Evolutionary conservation across 345 rosid species (phyloP).

Genomic region (Chamaenerion angustifolium): DNA sequence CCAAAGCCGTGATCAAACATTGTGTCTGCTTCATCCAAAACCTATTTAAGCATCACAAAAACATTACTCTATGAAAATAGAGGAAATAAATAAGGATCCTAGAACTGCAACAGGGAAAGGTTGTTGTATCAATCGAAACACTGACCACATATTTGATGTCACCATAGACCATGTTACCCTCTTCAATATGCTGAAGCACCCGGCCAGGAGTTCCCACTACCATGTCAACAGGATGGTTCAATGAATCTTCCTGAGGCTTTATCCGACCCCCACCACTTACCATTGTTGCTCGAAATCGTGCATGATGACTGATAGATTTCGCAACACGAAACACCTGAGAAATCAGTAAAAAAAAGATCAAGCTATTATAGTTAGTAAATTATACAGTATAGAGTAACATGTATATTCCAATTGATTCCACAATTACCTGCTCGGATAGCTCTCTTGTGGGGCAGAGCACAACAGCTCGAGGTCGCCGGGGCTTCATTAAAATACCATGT

Average conservation of each 20-base stretch:
- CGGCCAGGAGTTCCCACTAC: conserved; percentile 95
- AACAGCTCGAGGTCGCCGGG: conserved; percentile 83
- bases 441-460: conserved; percentile 92
- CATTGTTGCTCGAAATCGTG: conserved; percentile 77
- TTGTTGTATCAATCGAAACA: neutral
- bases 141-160: conserved; percentile 72
- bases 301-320: conserved; percentile 84
- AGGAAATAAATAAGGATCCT: neutral
- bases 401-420: neutral
- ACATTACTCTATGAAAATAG: conserved; percentile 3
- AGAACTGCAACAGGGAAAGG: neutral
- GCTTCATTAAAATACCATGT: conserved; percentile 56
- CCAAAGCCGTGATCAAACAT: conserved; percentile 98
- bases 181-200: conserved; percentile 86
- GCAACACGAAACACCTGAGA: conserved; percentile 80
- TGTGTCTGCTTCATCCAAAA: conserved; percentile 95
- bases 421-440: conserved; percentile 80
- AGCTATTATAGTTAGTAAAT: conserved; percentile 2
- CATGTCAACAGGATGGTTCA: conserved; percentile 78
- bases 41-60: conserved; percentile 33
- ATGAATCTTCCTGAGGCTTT: conserved; percentile 81
- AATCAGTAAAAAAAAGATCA: conserved; percentile 1
- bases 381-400: conserved; percentile 4
- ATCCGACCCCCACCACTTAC: conserved; percentile 84
- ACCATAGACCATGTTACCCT: conserved; percentile 90